phyloP scores from a whole-genome alignment of 306 rosid genomes.

The Cucumis sativus region DNA sequence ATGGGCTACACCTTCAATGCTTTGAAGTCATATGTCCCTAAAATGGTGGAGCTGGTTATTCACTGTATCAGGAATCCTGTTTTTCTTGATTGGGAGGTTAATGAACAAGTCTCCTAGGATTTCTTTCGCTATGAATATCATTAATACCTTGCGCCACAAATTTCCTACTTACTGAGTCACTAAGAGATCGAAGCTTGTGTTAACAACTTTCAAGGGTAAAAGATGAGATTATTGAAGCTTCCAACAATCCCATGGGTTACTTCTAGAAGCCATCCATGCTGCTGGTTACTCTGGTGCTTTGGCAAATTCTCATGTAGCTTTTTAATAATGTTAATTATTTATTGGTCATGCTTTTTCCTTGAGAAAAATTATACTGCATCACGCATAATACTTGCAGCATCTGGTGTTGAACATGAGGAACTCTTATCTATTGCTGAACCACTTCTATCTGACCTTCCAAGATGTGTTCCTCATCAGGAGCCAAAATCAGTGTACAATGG shows the following conservation, averaged over 20 bases:
- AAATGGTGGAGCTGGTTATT: constrained; percentile 85
- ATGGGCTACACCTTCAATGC: constrained; percentile 87
- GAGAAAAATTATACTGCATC: constrained; percentile 86
- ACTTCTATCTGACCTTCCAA: constrained; percentile 67
- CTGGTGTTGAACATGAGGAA: constrained; percentile 87
- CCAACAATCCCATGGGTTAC: constrained; percentile 66
- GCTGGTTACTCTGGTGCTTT: constrained; percentile 86
- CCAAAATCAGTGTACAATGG: constrained; percentile 70
- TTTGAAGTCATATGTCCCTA: constrained; percentile 74
- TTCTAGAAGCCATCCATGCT: constrained; percentile 75
- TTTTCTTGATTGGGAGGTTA: constrained; percentile 92
- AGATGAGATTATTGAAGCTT: constrained; percentile 62
- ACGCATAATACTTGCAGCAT: constrained; percentile 74
- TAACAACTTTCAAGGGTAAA: constrained; percentile 63
- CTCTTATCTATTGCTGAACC: constrained; percentile 77
- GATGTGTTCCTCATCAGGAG: constrained; percentile 43
- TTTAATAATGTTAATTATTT: background rate
- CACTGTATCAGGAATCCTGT: constrained; percentile 66
- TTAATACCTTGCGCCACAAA: background rate
- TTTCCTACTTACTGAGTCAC: background rate
- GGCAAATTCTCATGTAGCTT: constrained; percentile 72
- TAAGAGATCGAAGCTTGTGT: background rate
- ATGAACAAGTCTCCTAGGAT: constrained; percentile 55
- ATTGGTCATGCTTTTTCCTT: constrained; percentile 15
- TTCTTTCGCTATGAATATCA: background rate